Conservation (phyloP, 495 filamentous ascomycete genomes). For the Trypethelium eluteriae region DNA sequence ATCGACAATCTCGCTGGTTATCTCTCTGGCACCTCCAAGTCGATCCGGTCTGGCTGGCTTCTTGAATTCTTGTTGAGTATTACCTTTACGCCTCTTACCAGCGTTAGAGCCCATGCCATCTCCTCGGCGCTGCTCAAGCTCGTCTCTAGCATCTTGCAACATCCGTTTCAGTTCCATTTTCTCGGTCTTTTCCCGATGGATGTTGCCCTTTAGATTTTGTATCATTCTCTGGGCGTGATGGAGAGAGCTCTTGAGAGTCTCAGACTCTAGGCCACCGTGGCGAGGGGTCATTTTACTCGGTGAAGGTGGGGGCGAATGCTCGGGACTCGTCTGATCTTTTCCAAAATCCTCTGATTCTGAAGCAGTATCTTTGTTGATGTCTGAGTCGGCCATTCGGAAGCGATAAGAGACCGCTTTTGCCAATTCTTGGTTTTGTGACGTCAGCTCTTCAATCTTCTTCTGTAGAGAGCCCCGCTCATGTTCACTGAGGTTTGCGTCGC, state of each 20-base stretch:
- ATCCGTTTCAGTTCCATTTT: constrained; percentile 92
- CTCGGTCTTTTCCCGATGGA: constrained; percentile 95
- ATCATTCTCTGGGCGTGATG: constrained; percentile 95
- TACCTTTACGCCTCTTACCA: constrained; percentile 62
- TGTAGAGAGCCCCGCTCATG: constrained; percentile 66
- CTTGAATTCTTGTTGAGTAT: constrained; percentile 56
- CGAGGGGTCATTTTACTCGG: constrained; percentile 85
- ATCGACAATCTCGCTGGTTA: constrained; percentile 65
- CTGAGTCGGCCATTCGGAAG: constrained; percentile 56
- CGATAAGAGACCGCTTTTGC: constrained; percentile 71
- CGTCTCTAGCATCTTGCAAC: constrained; percentile 91
- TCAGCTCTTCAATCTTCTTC: constrained; percentile 76
- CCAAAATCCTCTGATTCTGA: constrained; percentile 59
- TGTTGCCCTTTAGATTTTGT: constrained; percentile 83
- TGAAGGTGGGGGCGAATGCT: constrained; percentile 82
- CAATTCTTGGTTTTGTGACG: constrained; percentile 78
- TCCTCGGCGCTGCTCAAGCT: constrained; percentile 67
- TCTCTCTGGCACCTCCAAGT: constrained; percentile 68
- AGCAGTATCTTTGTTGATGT: constrained; percentile 42
- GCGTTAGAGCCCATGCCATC: constrained; percentile 41
- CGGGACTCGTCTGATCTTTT: constrained; percentile 65
- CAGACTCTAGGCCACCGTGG: constrained; percentile 81
- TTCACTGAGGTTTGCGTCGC: constrained; percentile 65
- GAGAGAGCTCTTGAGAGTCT: constrained; percentile 87
- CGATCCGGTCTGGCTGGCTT: constrained; percentile 66